phyloP scores from a whole-genome alignment of 805 yeast genomes.

The Metschnikowia koreensis region DNA sequence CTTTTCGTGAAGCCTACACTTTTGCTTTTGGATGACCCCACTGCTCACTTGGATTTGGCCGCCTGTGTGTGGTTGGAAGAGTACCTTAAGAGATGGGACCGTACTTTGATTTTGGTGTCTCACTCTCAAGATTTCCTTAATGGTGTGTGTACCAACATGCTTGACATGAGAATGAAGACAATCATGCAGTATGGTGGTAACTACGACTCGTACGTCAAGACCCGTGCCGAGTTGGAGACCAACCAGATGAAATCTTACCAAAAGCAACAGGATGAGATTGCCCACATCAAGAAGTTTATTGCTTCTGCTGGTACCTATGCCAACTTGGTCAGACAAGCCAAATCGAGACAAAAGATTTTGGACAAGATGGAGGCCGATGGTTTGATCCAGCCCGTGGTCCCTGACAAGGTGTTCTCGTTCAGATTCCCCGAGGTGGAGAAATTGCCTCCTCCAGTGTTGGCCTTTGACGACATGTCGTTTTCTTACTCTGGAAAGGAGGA shows the following conservation, averaged over 20 bases:
- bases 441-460: constrained; percentile 97
- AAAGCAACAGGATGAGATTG: constrained; percentile 98
- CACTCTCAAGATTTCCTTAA: constrained; percentile 99
- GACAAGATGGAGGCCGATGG: constrained; percentile 99
- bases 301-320: constrained; percentile 99
- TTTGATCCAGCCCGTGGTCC: constrained; percentile 84
- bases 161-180: constrained; percentile 89
- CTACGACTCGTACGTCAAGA: constrained; percentile 94
- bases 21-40: constrained; percentile 93
- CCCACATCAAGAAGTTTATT: constrained; percentile 96
- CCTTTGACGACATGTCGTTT: constrained; percentile 93
- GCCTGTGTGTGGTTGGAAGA: constrained; percentile 99
- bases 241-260: constrained; percentile 97
- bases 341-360: constrained; percentile 97
- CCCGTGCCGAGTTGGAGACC: constrained; percentile 89
- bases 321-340: constrained; percentile 96
- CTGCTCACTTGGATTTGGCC: constrained; percentile 98
- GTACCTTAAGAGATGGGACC: constrained; percentile 90
- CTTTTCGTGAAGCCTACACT: constrained; percentile 96
- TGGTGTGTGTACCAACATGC: constrained; percentile 97
- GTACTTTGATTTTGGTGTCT: constrained; percentile 89
- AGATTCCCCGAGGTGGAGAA: constrained; percentile 93
- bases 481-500: constrained; percentile 81
- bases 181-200: constrained; percentile 91
- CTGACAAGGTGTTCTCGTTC: constrained; percentile 92